Percentiles rank a stretch among this genome's conserved stretches.
Conservation (phyloP, 164 flowering plant species). For the Vitis amurensis region DNA sequence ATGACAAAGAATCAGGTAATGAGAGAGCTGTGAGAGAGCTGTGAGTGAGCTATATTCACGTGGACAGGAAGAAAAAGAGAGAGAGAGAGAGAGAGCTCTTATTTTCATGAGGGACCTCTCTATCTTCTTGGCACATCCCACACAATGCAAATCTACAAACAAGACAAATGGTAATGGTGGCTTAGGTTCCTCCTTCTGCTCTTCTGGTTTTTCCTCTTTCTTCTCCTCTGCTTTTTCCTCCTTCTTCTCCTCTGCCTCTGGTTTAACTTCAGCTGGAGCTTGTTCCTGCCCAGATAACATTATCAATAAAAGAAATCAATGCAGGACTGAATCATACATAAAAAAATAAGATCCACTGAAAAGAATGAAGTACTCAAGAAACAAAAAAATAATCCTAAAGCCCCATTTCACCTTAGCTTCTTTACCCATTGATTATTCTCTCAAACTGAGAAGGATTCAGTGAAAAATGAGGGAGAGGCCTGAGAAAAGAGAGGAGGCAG, state of each 20-base stretch:
- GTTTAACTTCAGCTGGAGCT: constrained; percentile 6
- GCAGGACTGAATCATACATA: no score
- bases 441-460: constrained; percentile 6
- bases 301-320: no score
- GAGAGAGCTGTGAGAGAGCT: no score
- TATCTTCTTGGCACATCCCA: constrained; percentile 90
- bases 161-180: constrained; percentile 68
- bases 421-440: no score
- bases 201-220: constrained; percentile 32
- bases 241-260: constrained; percentile 36
- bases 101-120: constrained; percentile 64
- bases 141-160: constrained; percentile 86
- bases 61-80: background rate
- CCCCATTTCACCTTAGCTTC: no score
- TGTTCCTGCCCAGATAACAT: no score
- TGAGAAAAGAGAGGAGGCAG: constrained; percentile 1
- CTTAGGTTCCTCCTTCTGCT: constrained; percentile 42
- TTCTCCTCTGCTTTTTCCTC: constrained; percentile 29
- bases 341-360: no score
- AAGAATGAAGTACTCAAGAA: no score
- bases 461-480: constrained; percentile 12
- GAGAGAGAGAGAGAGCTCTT: constrained; percentile 45
- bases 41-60: no score
- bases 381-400: no score
- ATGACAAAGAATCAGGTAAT: no score